Evolutionary conservation across 208 protist species (phyloP).

Genomic region (Leishmania arabica): DNA sequence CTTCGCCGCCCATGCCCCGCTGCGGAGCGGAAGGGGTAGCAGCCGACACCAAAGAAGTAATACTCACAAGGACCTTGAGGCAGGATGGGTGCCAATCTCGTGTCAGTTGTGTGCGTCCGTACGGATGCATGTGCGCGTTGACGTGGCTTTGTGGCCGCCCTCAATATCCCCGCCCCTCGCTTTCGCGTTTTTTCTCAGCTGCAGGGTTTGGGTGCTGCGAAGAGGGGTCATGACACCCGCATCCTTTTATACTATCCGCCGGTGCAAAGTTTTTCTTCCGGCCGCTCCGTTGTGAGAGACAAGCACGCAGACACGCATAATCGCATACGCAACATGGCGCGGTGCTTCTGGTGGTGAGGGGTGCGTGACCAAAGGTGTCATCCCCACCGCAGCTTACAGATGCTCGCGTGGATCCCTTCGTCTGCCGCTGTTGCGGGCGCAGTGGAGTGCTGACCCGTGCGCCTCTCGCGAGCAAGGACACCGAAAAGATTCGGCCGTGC

Average conservation of each 20-base stretch:
- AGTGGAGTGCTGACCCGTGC: neutral
- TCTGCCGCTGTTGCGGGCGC: neutral
- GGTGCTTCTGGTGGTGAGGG: neutral
- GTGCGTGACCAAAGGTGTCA: neutral
- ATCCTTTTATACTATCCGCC: neutral
- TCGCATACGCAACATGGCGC: neutral
- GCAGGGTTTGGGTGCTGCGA: neutral
- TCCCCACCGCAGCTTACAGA: neutral
- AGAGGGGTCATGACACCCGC: neutral
- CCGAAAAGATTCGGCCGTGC: neutral
- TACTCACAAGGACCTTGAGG: neutral
- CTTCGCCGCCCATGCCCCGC: neutral
- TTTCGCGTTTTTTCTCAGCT: neutral
- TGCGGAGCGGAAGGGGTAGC: neutral
- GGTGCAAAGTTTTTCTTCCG: neutral
- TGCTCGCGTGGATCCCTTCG: neutral
- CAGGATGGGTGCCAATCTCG: neutral
- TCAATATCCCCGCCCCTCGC: neutral
- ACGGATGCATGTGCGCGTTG: neutral
- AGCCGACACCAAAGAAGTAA: neutral
- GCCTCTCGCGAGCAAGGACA: neutral
- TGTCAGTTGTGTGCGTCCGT: neutral
- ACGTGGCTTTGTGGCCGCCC: neutral
- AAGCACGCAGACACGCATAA: neutral
- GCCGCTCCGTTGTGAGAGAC: neutral